Base-by-base conservation (phyloP, 495 filamentous ascomycete genomes). In the Lophium mytilinum region DNA sequence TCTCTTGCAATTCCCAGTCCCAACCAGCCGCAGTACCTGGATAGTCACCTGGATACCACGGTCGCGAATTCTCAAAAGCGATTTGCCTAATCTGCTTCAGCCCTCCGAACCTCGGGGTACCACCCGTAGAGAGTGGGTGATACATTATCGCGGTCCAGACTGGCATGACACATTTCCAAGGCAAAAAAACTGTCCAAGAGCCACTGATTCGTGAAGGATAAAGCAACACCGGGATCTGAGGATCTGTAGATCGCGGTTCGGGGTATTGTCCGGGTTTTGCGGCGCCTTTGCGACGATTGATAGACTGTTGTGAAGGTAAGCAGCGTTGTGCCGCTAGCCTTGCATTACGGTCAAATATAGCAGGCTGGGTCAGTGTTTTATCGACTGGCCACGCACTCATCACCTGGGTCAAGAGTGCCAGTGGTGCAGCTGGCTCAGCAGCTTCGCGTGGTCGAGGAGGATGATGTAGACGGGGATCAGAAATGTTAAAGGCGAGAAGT, bases 1-100 rank as follows among this genome's bases (percentile, higher is more conserved):
- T 77, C 69, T 91, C 81, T 39, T 78, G 74, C 24, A 82, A 62
- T 68, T 89, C 84, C 88, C 90, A 95, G 24, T 74, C 75, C 71
- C 81, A 82, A 0, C 93, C 93, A 1, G 90, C 90, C 17, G 76
- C 75, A 0, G 89, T 95, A 1, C 87, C 89, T 0, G 89, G 90
- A 55, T 82, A 90, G 69, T 97, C 93, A 21, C 80, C 88, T 0
- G 93, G 93, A 68, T 96, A 98, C 83, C 86, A 94, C 10, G 87
- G 80, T 34, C 75, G 73, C 1, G 81, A 82, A n/a, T 81, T 78
- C 68, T 96, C 90, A 66, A 95, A 96, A 9, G 82, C 74, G 36
- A 95, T 74, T 69, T 98, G 94, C 53, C 84, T 76, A 51, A 83
- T 76, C 68, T 97, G 85, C 24, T 86, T 77, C 30, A 96, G 61